Evolutionary conservation across 495 filamentous ascomycete genomes (phyloP), one percentile per base, ranked within the genome.

Genomic region (Lasiosphaeriaceae sp.): DNA sequence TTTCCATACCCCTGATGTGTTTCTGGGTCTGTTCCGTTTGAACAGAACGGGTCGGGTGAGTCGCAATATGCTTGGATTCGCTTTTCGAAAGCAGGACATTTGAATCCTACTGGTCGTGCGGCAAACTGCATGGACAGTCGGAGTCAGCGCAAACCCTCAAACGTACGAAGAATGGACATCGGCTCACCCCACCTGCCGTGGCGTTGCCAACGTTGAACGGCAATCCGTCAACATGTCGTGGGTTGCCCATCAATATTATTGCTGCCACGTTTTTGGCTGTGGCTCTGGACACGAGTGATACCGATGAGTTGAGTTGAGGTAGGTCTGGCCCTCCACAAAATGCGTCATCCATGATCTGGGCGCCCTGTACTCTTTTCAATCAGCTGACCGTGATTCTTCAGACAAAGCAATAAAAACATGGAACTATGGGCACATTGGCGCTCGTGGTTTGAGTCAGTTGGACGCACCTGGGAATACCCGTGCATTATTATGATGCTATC

Each of bases 11-110:
- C 79, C 62, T 83, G 75, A 58, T 86, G 83, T 1, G 77, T 78
- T 16, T 70, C 73, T 0, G 70, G 69, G 54, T 80, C 68, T 53
- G 70, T 80, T 23, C 83, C 83, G 44, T 81, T 83, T 56, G 79
- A 81, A 69, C 83, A 86, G 62, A 83, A 84, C 6, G 82, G 83
- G 64, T 86, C 83, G 1, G 76, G 60, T 11, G 77, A 66, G 60
- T 86, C 83, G 62, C 83, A 86, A 67, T 85, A 85, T 0, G 78
- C 76, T 60, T 82, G 67, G 24, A 84, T 80, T 55, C 76, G 77
- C 47, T 58, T 61, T 17, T 78, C 77, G 24, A 78, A 81, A 16
- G 69, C 69, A 0, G 75, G 71, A 63, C 83, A 85, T 44, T 43
- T 63, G 55, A 81, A 84, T 11, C 79, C 80, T 12, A 64, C 65